Evolutionary conservation across 805 yeast species (phyloP).

Genomic region (Candida endomychidarum): DNA sequence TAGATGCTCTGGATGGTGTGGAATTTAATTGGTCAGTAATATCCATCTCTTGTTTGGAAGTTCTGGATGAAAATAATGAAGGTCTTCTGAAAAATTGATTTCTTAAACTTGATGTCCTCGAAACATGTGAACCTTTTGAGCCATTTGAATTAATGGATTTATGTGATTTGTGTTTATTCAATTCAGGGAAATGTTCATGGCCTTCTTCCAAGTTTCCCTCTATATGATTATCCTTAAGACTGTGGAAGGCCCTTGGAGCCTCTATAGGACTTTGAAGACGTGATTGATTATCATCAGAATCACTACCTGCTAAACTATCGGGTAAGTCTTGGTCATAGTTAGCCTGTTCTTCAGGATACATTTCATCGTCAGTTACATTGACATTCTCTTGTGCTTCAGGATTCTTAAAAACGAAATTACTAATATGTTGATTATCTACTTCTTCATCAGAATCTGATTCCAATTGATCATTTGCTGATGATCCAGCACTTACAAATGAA

Average conservation of each 20-base stretch:
- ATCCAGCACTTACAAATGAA: constrained; percentile 26
- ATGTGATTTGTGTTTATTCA: neutral
- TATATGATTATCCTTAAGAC: no score
- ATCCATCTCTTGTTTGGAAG: constrained; percentile 19
- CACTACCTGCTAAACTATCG: constrained; percentile 14
- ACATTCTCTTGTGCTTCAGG: neutral
- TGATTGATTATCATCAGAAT: constrained; percentile 11
- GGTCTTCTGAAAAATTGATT: constrained; percentile 14
- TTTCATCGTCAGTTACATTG: constrained; percentile 3
- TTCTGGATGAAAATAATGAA: constrained; percentile 11
- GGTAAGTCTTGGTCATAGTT: constrained; percentile 6
- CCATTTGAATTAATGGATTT: constrained; percentile 1
- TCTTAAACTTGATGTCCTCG: constrained; percentile 10
- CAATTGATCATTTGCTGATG: constrained; percentile 22
- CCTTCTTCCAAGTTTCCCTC: no score
- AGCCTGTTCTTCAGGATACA: neutral
- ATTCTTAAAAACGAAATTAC: constrained; percentile 21
- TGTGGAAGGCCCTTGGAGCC: constrained; percentile 1
- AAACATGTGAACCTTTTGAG: constrained; percentile 8
- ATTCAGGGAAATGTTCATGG: constrained; percentile 3
- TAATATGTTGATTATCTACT: constrained; percentile 17
- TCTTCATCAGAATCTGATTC: constrained; percentile 13
- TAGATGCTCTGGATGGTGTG: constrained; percentile 10
- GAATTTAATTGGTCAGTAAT: constrained; percentile 22
- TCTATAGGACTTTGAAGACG: neutral